Evolutionary conservation across 2,329 filamentous ascomycete species (phyloP).

Genomic region (Alternaria arbusti): DNA sequence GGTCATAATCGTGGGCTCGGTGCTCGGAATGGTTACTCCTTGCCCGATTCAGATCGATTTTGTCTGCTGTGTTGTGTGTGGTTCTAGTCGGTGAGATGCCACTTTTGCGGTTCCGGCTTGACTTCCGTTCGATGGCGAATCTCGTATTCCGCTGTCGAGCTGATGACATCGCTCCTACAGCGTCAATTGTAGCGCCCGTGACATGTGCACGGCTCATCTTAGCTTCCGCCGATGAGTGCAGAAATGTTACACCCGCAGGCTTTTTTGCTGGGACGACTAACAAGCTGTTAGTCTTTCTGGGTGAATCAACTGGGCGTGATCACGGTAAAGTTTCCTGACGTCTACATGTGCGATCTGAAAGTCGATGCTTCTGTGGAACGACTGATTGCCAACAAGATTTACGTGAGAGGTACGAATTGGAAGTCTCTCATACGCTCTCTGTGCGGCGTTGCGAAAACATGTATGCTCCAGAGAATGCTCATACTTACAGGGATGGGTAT

Average conservation of each 20-base stretch:
- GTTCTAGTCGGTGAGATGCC: not conserved
- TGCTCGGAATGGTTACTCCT: not conserved
- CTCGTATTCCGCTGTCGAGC: not conserved
- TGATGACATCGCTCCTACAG: not conserved
- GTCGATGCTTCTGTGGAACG: too few relatives aligned
- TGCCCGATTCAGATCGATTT: not conserved
- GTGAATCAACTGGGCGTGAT: too few relatives aligned
- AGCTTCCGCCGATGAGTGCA: not conserved
- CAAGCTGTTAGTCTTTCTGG: too few relatives aligned
- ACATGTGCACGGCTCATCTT: not conserved
- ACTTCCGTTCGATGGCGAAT: not conserved
- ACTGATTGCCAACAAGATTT: too few relatives aligned
- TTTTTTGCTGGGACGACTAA: too few relatives aligned
- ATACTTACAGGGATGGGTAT: not conserved
- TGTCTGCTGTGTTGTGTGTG: not conserved
- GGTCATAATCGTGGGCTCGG: not conserved
- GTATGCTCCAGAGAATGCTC: too few relatives aligned
- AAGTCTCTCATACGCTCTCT: too few relatives aligned
- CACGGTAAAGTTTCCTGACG: too few relatives aligned
- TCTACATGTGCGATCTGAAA: too few relatives aligned
- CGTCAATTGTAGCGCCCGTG: not conserved
- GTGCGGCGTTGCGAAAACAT: too few relatives aligned
- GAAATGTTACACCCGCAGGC: not conserved
- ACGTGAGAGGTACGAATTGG: too few relatives aligned
- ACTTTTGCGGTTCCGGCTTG: not conserved